Percentiles rank a stretch among this genome's conserved stretches.
Evolutionary conservation across 495 filamentous ascomycete species (phyloP).

Genomic region (Trypethelium eluteriae): DNA sequence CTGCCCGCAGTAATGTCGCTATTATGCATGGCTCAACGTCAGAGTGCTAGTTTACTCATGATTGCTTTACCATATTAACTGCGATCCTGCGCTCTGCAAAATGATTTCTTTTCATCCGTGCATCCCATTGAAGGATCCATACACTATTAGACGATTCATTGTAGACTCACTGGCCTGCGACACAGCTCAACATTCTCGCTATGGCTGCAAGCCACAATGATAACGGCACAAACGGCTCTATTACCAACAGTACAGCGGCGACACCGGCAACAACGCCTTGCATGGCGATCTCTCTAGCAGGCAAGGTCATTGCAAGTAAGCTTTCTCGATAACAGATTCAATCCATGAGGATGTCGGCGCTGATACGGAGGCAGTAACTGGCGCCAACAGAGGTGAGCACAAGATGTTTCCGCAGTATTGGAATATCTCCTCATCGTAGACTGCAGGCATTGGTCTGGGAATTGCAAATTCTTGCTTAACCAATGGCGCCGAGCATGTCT

Average conservation of each 20-base stretch:
- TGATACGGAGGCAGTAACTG: conserved; percentile 12
- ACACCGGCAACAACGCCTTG: not conserved
- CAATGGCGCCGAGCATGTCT: conserved; percentile 20
- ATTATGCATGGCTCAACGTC: not conserved
- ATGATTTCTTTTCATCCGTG: not conserved
- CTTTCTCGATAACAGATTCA: not conserved
- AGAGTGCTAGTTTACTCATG: not conserved
- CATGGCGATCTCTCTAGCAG: conserved; percentile 9
- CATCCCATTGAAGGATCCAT: not conserved
- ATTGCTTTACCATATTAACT: not conserved
- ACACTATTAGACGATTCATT: not conserved
- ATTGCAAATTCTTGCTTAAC: conserved; percentile 19
- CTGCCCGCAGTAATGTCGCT: not conserved
- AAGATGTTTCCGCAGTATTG: not conserved
- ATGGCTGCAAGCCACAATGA: not conserved
- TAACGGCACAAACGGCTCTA: not conserved
- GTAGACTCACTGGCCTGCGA: not conserved
- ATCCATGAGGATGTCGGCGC: not conserved
- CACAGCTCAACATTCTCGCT: not conserved
- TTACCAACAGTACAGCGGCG: not conserved
- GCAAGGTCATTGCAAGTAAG: conserved; percentile 14
- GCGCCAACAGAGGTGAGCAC: conserved; percentile 12
- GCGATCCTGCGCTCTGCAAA: not conserved
- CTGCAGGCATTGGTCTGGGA: conserved; percentile 19
- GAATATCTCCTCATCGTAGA: not conserved